Evolutionary conservation across 257 asterid genomes (phyloP), one percentile per base, ranked within the genome.

Genomic region (Nicotiana noctiflora): DNA sequence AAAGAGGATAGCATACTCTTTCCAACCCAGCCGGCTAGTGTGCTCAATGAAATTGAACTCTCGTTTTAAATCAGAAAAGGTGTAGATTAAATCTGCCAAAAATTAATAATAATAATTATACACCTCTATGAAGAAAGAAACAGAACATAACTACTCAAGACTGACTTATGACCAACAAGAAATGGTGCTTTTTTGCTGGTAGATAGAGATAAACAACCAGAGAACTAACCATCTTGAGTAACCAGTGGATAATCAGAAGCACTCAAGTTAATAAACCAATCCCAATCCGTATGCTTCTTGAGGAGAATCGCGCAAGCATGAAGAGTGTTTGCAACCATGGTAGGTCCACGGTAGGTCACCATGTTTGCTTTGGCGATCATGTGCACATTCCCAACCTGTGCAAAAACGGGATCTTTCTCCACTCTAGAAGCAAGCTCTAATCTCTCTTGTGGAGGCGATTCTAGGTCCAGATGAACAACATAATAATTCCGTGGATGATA

Each of bases 161-260:
- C 78, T 23, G 78, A 49, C 37, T 23, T 46, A 72, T 7, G 23
- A 49, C 44, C 61, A 74, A 14, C 15, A 74, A 8, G 23, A 1
- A 72, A 19, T 3, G 49, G 31, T 70, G 37, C 8, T 6, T 72
- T 72, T 62, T 40, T 40, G 49, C 59, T 76, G 63, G 11, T 40
- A 17, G 19, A 49, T 0, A 75, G 11, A 55, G 18, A 18, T 59
- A 17, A 68, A 72, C 67, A 60, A 67, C 2, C 17, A 66, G 57
- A 31, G 31, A 56, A 82, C 87, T 86, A 65, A 92, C 99, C 99
- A 83, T 95, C 99, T 85, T 95, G 99, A 82, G 98, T 95, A 84
- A 95, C 97, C 89, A 95, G 86, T 13, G 99, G 99, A 86, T 95
- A 95, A 88, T 95, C 99, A n/a, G 99, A 95, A 82, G 99, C 98